Evolutionary conservation across 1,284 basidiomycete genomes (phyloP).

Genomic region (Cryptococcus sp.): DNA sequence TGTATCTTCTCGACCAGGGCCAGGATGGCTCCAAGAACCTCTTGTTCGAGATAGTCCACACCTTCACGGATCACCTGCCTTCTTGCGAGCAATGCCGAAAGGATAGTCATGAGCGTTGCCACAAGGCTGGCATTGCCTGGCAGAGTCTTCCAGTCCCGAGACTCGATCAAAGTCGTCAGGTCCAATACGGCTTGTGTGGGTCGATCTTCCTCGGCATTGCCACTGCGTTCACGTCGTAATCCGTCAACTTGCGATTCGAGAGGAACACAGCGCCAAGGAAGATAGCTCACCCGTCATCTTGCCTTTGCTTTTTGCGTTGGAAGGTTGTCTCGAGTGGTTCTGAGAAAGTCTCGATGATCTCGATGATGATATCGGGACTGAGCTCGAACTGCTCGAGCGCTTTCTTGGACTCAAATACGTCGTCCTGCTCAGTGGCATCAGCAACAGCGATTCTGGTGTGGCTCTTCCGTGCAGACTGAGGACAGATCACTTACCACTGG

Average conservation of each 20-base stretch:
- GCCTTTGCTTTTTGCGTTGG: constrained; percentile 37
- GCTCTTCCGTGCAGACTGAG: background rate
- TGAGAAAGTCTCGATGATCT: constrained; percentile 27
- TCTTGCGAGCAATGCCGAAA: constrained; percentile 66
- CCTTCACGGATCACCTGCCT: constrained; percentile 57
- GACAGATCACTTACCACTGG: constrained; percentile 14
- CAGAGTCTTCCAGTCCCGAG: constrained; percentile 65
- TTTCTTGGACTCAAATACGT: constrained; percentile 29
- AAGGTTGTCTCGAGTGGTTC: constrained; percentile 34
- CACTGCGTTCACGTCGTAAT: background rate
- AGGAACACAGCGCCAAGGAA: background rate
- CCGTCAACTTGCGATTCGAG: too few species aligned
- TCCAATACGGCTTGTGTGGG: constrained; percentile 54
- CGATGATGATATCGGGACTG: constrained; percentile 25
- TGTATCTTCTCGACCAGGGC: constrained; percentile 65
- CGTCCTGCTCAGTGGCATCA: constrained; percentile 19
- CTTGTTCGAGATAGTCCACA: constrained; percentile 77
- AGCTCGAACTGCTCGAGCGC: constrained; percentile 32
- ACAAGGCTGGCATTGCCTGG: constrained; percentile 72
- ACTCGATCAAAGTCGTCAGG: constrained; percentile 69
- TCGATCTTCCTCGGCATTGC: constrained; percentile 21
- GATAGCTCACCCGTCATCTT: constrained; percentile 23
- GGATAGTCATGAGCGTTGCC: constrained; percentile 70
- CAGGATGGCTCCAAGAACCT: constrained; percentile 78
- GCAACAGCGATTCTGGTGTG: background rate